A percentile compares a stretch with the other conserved stretches of the same genome.
Evolutionary conservation across 768 basidiomycete species (phyloP).

Genomic region (Leucogyrophana mollusca): DNA sequence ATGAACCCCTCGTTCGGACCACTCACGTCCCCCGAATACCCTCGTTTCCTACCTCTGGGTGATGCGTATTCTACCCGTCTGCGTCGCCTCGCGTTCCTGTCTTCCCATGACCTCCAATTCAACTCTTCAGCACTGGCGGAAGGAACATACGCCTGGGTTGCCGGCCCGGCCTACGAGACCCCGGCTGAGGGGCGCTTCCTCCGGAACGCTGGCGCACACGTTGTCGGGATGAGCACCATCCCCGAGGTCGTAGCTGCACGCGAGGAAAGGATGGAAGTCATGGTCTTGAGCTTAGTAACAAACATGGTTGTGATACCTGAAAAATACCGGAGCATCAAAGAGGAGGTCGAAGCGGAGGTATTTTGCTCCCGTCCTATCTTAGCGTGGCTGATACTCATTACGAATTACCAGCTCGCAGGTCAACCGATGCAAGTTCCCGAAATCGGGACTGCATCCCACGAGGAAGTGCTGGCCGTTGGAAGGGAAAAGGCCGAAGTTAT

Average conservation of each 20-base stretch:
- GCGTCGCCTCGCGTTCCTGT: conserved; percentile 70
- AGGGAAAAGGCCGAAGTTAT: conserved; percentile 69
- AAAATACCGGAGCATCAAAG: conserved; percentile 63
- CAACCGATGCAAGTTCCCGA: conserved; percentile 40
- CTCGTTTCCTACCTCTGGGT: conserved; percentile 82
- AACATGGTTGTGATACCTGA: conserved; percentile 80
- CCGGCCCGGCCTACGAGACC: conserved; percentile 88
- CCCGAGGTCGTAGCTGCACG: conserved; percentile 84
- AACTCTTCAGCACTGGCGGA: conserved; percentile 61
- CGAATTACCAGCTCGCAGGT: conserved; percentile 55
- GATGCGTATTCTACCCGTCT: conserved; percentile 76
- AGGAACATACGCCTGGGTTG: conserved; percentile 88
- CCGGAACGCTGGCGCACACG: conserved; percentile 72
- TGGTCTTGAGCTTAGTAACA: conserved; percentile 83
- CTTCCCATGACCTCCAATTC: conserved; percentile 62
- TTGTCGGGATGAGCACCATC: conserved; percentile 94
- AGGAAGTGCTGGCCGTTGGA: conserved; percentile 71
- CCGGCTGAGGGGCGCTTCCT: conserved; percentile 84
- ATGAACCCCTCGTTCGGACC: conserved; percentile 81
- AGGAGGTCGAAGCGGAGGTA: conserved; percentile 79
- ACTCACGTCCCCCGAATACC: conserved; percentile 50
- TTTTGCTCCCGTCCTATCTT: conserved; percentile 12
- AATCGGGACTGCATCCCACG: conserved; percentile 64
- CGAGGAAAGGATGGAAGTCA: conserved; percentile 71
- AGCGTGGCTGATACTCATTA: conserved; percentile 2